Evolutionary conservation across 176 grass and related monocot species (phyloP), one percentile per base, ranked within the genome.

Genomic region (Aegilops umbellulata): DNA sequence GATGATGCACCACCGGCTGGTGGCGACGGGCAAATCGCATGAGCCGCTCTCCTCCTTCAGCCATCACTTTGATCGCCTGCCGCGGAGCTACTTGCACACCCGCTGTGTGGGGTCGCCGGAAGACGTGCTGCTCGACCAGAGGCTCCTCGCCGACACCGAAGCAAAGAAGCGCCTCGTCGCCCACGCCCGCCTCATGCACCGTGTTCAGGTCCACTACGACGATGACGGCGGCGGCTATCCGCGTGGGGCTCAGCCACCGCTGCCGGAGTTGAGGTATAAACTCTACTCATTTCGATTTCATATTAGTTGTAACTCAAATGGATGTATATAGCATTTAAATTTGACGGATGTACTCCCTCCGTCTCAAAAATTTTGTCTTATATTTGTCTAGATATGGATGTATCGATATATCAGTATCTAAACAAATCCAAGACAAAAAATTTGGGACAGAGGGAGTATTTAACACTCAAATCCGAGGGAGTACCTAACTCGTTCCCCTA

Each of bases 121-220:
- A 4, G 72, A 76, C 72, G 72, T 76, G 42, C 42, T 76, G 15
- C 72, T 76, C 24, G 72, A 76, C 44, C 72, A 25, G 72, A 29
- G 0, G 2, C 25, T 76, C 10, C 72, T 76, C 72, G 42, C 42
- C 25, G 42, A 20, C 72, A 25, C 72, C 42, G 15, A 29, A 16
- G 44, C 24, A 30, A 76, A 51, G 42, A 76, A 76, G 25, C 15
- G 72, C 25, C 47, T 76, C 42, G 72, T 26, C 42, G 72, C 24
- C 15, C 24, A 76, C 72, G 72, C 72, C 10, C 72, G 72, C 8
- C 10, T 76, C 72, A 29, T 51, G 17, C 42, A 30, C 16, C 72
- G 72, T 42, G 42, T 53, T 19, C 72, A 19, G 44, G 7, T 51
- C 42, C 72, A 47, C 15, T 30, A 29, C 25, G 15, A 30, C 8